Evolutionary conservation across 768 basidiomycete species (phyloP).

Genomic region (Mycena latifolia): DNA sequence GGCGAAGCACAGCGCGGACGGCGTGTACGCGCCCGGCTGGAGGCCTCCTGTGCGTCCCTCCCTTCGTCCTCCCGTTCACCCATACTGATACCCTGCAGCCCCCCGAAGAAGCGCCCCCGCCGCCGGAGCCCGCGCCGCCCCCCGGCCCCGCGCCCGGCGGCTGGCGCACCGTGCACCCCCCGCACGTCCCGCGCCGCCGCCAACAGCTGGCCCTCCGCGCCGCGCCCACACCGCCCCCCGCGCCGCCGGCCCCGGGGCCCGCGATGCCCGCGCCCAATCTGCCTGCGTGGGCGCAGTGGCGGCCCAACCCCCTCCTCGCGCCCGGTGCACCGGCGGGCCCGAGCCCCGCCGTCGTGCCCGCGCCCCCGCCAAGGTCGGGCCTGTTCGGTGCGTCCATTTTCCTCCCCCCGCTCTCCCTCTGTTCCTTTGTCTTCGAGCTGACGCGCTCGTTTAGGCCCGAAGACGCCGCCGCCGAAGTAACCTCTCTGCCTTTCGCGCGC

Average conservation of each 20-base stretch:
- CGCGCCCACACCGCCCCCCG: conserved; percentile 37
- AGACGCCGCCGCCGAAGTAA: conserved; percentile 31
- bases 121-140: conserved; percentile 52
- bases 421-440: background rate
- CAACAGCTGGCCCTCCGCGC: conserved; percentile 38
- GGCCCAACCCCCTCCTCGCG: conserved; percentile 50
- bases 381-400: conserved; percentile 23
- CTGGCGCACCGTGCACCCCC: conserved; percentile 64
- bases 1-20: conserved; percentile 68
- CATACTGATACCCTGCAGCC: no score
- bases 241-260: conserved; percentile 40
- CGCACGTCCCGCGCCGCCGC: conserved; percentile 42
- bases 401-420: no score
- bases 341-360: background rate
- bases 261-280: conserved; percentile 43
- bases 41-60: conserved; percentile 50
- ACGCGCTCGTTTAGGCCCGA: conserved; percentile 7
- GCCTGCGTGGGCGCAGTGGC: conserved; percentile 72
- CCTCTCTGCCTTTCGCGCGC: no score
- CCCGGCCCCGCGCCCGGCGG: conserved; percentile 64
- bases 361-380: conserved; percentile 16
- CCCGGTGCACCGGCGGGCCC: conserved; percentile 17
- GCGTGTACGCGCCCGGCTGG: conserved; percentile 70
- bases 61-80: background rate
- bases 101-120: conserved; percentile 36